phyloP scores from a whole-genome alignment of 768 basidiomycete genomes.

The Gymnopilus junonius region DNA sequence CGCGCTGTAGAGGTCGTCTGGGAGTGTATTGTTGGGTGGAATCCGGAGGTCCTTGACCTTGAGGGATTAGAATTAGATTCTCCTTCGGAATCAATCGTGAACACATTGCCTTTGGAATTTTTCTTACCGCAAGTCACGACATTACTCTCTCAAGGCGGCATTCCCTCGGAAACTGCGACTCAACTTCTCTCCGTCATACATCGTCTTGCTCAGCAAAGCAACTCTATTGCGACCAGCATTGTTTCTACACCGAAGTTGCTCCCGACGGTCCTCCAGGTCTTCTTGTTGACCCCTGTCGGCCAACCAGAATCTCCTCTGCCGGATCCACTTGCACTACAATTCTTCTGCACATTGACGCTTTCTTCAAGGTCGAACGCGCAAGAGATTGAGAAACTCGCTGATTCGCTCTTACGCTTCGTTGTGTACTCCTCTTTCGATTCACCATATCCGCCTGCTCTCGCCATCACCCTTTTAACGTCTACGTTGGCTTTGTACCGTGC shows the following conservation, averaged over 20 bases:
- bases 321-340: slow-evolving; percentile 54
- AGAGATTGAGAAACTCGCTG: slow-evolving; percentile 56
- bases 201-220: slow-evolving; percentile 64
- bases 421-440: slow-evolving; percentile 53
- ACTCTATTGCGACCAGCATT: slow-evolving; percentile 54
- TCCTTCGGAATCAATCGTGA: slow-evolving; percentile 31
- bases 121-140: slow-evolving; percentile 54
- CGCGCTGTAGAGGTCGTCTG: slow-evolving; percentile 75
- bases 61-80: slow-evolving; percentile 54
- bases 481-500: slow-evolving; percentile 67
- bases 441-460: slow-evolving; percentile 44
- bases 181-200: slow-evolving; percentile 65
- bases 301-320: slow-evolving; percentile 41
- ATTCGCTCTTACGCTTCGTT: slow-evolving; percentile 76
- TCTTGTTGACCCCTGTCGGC: slow-evolving; percentile 59
- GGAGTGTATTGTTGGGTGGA: slow-evolving; percentile 76
- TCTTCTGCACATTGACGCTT: slow-evolving; percentile 59
- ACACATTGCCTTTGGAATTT: slow-evolving; percentile 39
- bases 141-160: slow-evolving; percentile 42
- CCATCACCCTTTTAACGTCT: slow-evolving; percentile 51
- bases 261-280: slow-evolving; percentile 52
- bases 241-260: slow-evolving; percentile 56
- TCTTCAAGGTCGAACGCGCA: slow-evolving; percentile 74
- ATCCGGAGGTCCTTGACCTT: slow-evolving; percentile 38
- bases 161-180: slow-evolving; percentile 50